phyloP scores from a whole-genome alignment of 768 basidiomycete genomes.

The Mycena floridula region DNA sequence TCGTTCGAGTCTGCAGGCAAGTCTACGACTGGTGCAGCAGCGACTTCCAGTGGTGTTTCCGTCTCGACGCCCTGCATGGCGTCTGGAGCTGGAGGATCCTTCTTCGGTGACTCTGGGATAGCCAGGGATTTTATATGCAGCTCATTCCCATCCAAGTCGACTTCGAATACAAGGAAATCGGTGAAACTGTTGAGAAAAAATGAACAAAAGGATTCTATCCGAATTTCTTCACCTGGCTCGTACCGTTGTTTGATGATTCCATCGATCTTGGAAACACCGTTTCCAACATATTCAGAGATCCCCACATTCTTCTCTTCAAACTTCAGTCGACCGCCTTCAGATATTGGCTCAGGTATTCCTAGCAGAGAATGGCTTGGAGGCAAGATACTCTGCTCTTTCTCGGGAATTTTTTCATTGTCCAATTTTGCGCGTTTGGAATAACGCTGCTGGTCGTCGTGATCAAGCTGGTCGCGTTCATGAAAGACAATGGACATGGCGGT shows the following conservation, averaged over 20 bases:
- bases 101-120: slow-evolving; percentile 57
- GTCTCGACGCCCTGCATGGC: slow-evolving; percentile 14
- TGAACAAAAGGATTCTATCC: slow-evolving; percentile 1
- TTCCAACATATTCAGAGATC: slow-evolving; percentile 80
- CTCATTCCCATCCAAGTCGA: slow-evolving; percentile 74
- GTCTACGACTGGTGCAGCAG: slow-evolving; percentile 1
- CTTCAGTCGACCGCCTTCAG: slow-evolving; percentile 45
- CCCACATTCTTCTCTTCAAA: slow-evolving; percentile 82
- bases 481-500: slow-evolving; percentile 27
- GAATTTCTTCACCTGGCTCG: slow-evolving; percentile 13
- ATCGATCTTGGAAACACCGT: slow-evolving; percentile 63
- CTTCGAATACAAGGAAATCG: slow-evolving; percentile 93
- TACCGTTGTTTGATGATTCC: slow-evolving; percentile 98
- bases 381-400: slow-evolving; percentile 31
- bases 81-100: slow-evolving; percentile 21
- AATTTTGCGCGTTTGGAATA: slow-evolving; percentile 39
- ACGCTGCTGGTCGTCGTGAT: slow-evolving; percentile 34
- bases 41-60: slow-evolving; percentile 2
- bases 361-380: slow-evolving; percentile 75
- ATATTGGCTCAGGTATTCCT: slow-evolving; percentile 47
- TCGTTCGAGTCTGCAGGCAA: slow-evolving; percentile 20
- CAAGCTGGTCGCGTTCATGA: slow-evolving; percentile 44
- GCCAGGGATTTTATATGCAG: slow-evolving; percentile 76
- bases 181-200: slow-evolving; percentile 63
- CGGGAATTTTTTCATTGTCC: slow-evolving; percentile 16